Evolutionary conservation across 106 monocot species (phyloP), one percentile per base, ranked within the genome.

Genomic region (Agapanthus africanus): DNA sequence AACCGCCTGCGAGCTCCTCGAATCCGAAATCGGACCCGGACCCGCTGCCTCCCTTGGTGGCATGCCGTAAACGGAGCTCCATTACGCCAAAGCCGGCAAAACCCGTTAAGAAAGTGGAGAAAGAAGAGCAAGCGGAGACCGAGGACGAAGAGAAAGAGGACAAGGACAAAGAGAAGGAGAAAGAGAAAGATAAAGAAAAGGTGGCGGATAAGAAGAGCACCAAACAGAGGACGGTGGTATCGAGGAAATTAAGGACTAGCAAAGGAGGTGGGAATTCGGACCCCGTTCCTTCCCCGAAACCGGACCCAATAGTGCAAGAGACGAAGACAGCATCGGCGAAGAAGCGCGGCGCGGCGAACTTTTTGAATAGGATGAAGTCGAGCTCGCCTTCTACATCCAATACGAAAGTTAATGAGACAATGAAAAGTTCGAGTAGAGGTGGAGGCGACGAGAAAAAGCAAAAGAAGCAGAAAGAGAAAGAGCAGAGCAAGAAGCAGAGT

Each of bases 1-100:
- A 51, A 27, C 13, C 32, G 42, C 57, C 41, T 6, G 28, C 52
- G 21, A 27, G 40, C n/a, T 26, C 49, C 13, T 3, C 40, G 11
- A 73, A 63, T 28, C 7, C 31, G 6, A 54, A 54, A 54, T 26
- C 52, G 52, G 52, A 5, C 52, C 49, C 73, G 2, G 37, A 26
- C 4, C 39, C 65, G n/a, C 38, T 18, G 33, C 59, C 14, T 16
- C 67, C 34, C 38, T 39, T 75, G 4, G 65, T 75, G n/a, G 68
- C 34, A 16, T 75, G 75, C 46, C 41, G 59, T 34, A 75, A 75
- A 40, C 75, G 75, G 11, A 68, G 67, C 59, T 59, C 57, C 34
- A 39, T 73, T 6, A 9, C 65, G 34, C 19, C 35, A 21, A 73
- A 73, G 63, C 52, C 52, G 0, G 15, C 32, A 5, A 68, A 68